Evolutionary conservation across 2,329 filamentous ascomycete species (phyloP).

Genomic region (Fusarium citri): DNA sequence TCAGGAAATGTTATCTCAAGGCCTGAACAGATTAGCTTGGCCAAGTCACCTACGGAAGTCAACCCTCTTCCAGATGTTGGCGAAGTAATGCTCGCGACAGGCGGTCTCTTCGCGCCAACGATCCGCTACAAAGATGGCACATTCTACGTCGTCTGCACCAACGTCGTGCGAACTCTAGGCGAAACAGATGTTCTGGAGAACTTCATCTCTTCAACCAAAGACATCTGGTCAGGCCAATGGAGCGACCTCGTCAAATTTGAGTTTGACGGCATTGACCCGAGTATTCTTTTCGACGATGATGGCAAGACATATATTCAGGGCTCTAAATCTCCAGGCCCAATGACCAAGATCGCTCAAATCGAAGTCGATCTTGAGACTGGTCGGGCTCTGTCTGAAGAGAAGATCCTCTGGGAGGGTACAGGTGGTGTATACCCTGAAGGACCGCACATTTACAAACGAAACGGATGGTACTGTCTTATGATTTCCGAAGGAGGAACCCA

Average conservation of each 20-base stretch:
- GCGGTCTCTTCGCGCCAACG: slow-evolving; percentile 8
- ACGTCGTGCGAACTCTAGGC: neutral
- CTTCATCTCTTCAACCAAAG: neutral
- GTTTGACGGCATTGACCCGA: slow-evolving; percentile 11
- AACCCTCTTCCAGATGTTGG: slow-evolving; percentile 6
- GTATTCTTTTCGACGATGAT: slow-evolving; percentile 10
- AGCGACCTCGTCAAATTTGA: slow-evolving; percentile 14
- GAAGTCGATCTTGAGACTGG: slow-evolving; percentile 12
- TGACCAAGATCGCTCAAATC: slow-evolving; percentile 8
- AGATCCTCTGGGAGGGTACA: slow-evolving; percentile 8
- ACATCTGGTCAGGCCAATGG: slow-evolving; percentile 20
- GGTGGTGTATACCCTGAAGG: slow-evolving; percentile 9
- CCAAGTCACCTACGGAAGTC: neutral
- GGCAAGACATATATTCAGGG: slow-evolving; percentile 12
- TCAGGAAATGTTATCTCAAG: slow-evolving; percentile 12
- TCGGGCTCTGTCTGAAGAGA: neutral
- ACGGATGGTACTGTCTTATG: slow-evolving; percentile 17
- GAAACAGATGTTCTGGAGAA: neutral
- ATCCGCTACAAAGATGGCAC: slow-evolving; percentile 4
- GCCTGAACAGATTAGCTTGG: neutral
- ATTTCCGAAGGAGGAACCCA: slow-evolving; percentile 19
- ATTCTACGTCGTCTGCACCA: slow-evolving; percentile 21
- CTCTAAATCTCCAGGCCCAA: neutral
- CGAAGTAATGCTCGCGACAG: slow-evolving; percentile 4
- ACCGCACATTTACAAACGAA: slow-evolving; percentile 18